Conservation (phyloP, 192 early-diverging fungal species). For the Coemansia sp. region DNA sequence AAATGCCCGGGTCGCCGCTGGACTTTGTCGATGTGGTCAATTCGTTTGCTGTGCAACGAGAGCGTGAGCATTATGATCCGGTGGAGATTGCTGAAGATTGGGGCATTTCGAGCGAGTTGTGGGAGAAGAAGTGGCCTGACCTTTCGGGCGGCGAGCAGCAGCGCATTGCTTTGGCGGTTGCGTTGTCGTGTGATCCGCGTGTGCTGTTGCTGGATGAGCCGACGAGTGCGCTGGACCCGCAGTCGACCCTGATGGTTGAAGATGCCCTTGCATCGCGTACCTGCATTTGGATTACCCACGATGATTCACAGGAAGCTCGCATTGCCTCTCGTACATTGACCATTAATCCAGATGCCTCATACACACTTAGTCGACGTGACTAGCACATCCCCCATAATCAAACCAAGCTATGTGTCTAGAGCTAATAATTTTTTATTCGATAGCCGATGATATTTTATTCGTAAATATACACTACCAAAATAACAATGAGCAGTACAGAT, state of each 20-base stretch:
- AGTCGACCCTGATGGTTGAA: constrained; percentile 69
- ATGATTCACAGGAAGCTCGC: constrained; percentile 63
- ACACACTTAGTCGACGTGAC: constrained; percentile 6
- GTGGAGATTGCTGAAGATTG: constrained; percentile 67
- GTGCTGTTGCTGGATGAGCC: constrained; percentile 86
- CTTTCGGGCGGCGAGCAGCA: constrained; percentile 88
- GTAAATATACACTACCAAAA: neutral
- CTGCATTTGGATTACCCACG: constrained; percentile 84
- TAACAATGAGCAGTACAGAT: constrained; percentile 2
- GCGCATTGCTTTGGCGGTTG: constrained; percentile 77
- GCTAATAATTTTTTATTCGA: no score
- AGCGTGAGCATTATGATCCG: constrained; percentile 57
- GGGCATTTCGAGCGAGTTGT: constrained; percentile 65
- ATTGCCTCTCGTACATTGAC: constrained; percentile 52
- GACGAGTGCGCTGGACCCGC: constrained; percentile 80
- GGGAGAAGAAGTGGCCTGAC: constrained; percentile 73
- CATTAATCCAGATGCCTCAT: constrained; percentile 30
- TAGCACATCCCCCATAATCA: constrained; percentile 2
- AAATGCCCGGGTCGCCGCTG: constrained; percentile 69
- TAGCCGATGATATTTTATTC: neutral
- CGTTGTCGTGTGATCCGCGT: constrained; percentile 70
- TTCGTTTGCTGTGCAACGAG: constrained; percentile 55
- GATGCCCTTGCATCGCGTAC: constrained; percentile 61
- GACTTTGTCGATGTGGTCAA: constrained; percentile 64
- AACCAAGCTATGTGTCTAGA: neutral